Evolutionary conservation across 441 rosid genomes (phyloP).

Genomic region (Brassica hybrid): DNA sequence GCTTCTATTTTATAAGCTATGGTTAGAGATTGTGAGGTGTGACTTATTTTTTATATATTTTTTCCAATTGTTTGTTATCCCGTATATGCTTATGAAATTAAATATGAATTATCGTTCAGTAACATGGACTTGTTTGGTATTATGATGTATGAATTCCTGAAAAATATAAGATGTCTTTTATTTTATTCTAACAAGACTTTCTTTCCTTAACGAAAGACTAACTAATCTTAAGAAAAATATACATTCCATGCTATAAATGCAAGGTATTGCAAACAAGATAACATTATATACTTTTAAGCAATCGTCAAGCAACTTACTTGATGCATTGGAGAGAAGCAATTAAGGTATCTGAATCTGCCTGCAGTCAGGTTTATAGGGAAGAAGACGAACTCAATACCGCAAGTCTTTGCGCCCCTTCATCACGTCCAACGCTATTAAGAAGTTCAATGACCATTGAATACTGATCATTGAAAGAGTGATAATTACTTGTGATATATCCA

Average conservation of each 20-base stretch:
- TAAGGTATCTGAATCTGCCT: not conserved
- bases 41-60: constrained; percentile 26
- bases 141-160: not conserved
- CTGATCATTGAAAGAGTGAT: constrained; percentile 56
- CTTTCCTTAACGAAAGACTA: not conserved
- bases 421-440: too few species aligned
- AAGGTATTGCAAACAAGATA: constrained; percentile 4
- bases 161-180: not conserved
- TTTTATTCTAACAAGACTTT: not conserved
- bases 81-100: not conserved
- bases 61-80: not conserved
- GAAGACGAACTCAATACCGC: not conserved
- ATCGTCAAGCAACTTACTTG: not conserved
- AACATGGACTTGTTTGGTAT: too few species aligned
- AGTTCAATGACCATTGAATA: too few species aligned
- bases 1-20: constrained; percentile 39
- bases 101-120: not conserved
- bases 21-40: constrained; percentile 38
- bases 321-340: not conserved
- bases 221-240: not conserved
- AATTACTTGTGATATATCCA: constrained; percentile 54
- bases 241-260: not conserved
- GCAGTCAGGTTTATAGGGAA: not conserved
- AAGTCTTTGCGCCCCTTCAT: too few species aligned
- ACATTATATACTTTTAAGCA: not conserved